Conservation (phyloP, 1,284 basidiomycete species). For the Papiliotrema nemorosa region DNA sequence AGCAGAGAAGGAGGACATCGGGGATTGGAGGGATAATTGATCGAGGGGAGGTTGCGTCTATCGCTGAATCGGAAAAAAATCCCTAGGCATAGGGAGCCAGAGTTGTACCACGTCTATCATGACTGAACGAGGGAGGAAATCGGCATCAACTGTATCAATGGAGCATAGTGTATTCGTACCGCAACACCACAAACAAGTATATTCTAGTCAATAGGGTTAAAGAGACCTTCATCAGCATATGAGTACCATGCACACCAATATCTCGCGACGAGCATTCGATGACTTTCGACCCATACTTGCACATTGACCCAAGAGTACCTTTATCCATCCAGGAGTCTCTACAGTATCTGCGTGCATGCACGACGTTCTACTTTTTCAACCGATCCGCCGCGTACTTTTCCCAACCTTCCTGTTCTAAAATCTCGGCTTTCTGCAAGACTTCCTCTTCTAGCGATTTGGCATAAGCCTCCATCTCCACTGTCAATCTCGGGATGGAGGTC, state of each 20-base stretch:
- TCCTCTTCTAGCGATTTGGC: slow-evolving; percentile 72
- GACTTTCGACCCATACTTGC: not conserved
- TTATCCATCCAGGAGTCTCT: too few relatives aligned
- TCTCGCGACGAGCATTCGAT: not conserved
- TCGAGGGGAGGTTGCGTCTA: not conserved
- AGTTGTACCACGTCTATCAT: too few relatives aligned
- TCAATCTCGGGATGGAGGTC: slow-evolving; percentile 65
- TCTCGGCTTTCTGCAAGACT: slow-evolving; percentile 78
- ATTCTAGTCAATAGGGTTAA: not conserved
- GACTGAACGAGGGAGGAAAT: not conserved
- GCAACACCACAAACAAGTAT: not conserved
- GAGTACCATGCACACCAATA: not conserved
- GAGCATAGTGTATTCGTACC: not conserved
- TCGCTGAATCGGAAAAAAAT: not conserved
- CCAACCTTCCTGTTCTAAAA: slow-evolving; percentile 77
- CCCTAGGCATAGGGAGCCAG: not conserved
- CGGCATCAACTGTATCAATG: not conserved
- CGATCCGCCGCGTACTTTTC: slow-evolving; percentile 61
- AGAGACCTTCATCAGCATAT: too few relatives aligned
- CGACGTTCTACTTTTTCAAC: slow-evolving; percentile 49
- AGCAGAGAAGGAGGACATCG: not conserved
- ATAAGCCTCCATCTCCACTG: slow-evolving; percentile 71
- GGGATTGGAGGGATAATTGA: slow-evolving; percentile 4
- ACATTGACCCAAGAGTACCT: not conserved
- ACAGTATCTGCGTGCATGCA: too few relatives aligned